Evolutionary conservation across 345 rosid species (phyloP).

Genomic region (Euphorbia peplus): DNA sequence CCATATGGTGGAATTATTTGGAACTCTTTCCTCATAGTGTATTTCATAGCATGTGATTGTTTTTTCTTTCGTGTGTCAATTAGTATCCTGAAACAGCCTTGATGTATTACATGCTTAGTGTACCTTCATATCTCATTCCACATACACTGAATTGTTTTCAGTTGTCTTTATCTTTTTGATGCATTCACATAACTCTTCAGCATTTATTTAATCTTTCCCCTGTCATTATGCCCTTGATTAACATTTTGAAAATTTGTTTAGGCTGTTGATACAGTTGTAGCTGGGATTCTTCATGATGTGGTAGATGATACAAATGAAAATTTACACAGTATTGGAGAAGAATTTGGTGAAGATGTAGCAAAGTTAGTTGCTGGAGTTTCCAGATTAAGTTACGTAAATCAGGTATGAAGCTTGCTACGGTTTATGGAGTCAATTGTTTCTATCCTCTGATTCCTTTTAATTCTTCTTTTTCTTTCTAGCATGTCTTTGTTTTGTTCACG

Average conservation of each 20-base stretch:
- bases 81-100: not conserved
- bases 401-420: constrained; percentile 35
- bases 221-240: not conserved
- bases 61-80: not conserved
- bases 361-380: constrained; percentile 66
- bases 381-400: constrained; percentile 61
- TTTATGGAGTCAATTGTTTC: not conserved
- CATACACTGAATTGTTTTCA: not conserved
- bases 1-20: not conserved
- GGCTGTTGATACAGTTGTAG: constrained; percentile 70
- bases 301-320: constrained; percentile 55
- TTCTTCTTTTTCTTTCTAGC: not conserved
- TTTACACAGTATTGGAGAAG: constrained; percentile 43
- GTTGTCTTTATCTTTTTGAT: not conserved
- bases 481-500: not conserved
- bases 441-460: not conserved
- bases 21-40: not conserved
- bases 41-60: not conserved
- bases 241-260: constrained; percentile 21
- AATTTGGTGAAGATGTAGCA: constrained; percentile 65
- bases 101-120: not conserved
- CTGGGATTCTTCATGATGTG: constrained; percentile 69
- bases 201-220: not conserved
- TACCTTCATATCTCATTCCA: not conserved
- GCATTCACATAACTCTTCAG: not conserved